A percentile compares a stretch with the other conserved stretches of the same genome.
These are phyloP conservation scores for Multifurca ochricompacta DNA, from an alignment of 768 basidiomycete genomes.

Conservation along the genomic window DNA sequence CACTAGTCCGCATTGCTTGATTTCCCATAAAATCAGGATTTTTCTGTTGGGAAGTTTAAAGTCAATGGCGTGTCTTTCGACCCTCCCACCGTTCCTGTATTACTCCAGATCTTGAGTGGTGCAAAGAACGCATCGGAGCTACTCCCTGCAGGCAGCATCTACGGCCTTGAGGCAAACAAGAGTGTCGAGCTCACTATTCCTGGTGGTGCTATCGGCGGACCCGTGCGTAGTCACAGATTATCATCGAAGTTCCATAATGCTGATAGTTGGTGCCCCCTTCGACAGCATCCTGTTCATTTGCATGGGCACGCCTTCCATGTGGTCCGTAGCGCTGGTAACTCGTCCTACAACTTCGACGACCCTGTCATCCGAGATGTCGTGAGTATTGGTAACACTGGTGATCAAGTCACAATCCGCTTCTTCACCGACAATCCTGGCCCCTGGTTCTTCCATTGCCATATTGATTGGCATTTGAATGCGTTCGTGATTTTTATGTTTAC, in stretches of 20 bases:
- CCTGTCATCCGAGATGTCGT: conserved; percentile 41
- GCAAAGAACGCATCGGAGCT: conserved; percentile 38
- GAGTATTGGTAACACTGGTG: conserved; percentile 8
- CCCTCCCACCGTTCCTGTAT: conserved; percentile 34
- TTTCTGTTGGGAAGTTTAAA: too few species aligned
- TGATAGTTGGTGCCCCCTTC: neutral
- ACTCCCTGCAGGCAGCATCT: conserved; percentile 41
- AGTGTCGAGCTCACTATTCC: conserved; percentile 36
- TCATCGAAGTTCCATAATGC: neutral
- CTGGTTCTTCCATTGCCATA: conserved; percentile 27
- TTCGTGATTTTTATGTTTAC: conserved; percentile 23
- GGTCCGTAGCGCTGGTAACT: conserved; percentile 12
- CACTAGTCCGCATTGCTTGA: too few species aligned
- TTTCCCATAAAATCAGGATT: too few species aligned
- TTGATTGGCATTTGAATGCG: conserved; percentile 24
- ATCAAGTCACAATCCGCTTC: conserved; percentile 24
- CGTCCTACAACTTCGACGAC: conserved; percentile 25
- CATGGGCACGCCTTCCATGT: conserved; percentile 16
- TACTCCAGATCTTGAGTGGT: conserved; percentile 54
- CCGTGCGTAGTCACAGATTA: neutral
- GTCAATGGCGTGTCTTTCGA: too few species aligned
- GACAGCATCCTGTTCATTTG: conserved; percentile 6
- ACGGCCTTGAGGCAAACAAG: conserved; percentile 37
- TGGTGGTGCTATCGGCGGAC: neutral
- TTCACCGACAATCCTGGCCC: conserved; percentile 26